These are phyloP conservation scores for Anastatica hierochuntica DNA, from an alignment of 345 rosid genomes.

Conservation along the genomic window DNA sequence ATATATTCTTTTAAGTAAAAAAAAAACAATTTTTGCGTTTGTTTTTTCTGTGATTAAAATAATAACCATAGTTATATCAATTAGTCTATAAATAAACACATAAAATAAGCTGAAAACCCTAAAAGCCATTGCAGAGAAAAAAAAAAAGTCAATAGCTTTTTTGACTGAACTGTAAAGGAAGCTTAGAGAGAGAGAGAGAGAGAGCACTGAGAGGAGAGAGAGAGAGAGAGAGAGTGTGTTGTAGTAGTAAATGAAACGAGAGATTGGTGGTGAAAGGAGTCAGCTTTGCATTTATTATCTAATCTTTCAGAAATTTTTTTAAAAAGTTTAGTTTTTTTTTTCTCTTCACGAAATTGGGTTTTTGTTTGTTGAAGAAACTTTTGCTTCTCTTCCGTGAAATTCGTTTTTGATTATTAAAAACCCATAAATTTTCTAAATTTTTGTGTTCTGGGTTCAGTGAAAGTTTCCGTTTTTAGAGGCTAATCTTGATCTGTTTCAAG, in stretches of 20 bases:
- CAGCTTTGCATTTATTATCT: slow-evolving; percentile 24
- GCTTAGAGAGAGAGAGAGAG: not conserved
- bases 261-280: slow-evolving; percentile 26
- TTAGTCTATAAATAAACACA: not conserved
- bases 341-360: no score
- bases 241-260: slow-evolving; percentile 13
- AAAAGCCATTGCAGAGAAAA: not conserved
- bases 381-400: not conserved
- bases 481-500: slow-evolving; percentile 19
- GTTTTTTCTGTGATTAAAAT: not conserved
- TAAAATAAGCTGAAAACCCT: slow-evolving; percentile 2
- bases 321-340: no score
- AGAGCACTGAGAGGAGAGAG: slow-evolving; percentile 7
- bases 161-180: slow-evolving; percentile 15
- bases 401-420: slow-evolving; percentile 2
- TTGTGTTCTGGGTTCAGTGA: slow-evolving; percentile 16
- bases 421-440: not conserved
- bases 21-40: not conserved
- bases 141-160: slow-evolving; percentile 20
- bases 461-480: slow-evolving; percentile 23
- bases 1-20: not conserved
- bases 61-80: no score
- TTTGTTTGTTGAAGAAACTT: no score
- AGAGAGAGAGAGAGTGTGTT: not conserved
- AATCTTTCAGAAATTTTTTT: slow-evolving; percentile 2